Evolutionary conservation across 345 rosid genomes (phyloP), one percentile per base, ranked within the genome.

Genomic region (Populus pruinosa): DNA sequence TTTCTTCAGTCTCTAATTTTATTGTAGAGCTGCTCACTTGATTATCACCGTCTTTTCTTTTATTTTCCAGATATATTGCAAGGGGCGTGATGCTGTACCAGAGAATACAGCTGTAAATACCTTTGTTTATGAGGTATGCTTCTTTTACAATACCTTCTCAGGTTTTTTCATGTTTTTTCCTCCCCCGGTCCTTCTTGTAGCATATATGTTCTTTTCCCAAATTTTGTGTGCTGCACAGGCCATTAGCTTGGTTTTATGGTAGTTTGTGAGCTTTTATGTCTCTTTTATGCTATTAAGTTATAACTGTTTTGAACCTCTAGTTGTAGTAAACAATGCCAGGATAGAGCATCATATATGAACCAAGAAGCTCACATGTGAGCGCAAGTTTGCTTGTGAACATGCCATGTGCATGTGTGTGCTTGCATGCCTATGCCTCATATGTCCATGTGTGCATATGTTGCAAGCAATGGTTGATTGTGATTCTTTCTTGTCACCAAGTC

Each of bases 81-180:
- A 74, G 80, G 99, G 99, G 63, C 92, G 97, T 72, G 96, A 90
- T 88, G 78, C 97, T 79, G 98, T 90, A 80, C 99, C 99, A 33
- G 94, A 88, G 73, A 92, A 92, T 82, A 86, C 84, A 76, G 88
- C 93, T 83, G 98, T 96, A 70, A 96, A 96, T 90, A 79, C 81
- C 67, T 96, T 96, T 67, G 91, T 94, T 65, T 86, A 86, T 65
- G 97, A 96, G 97, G 99, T 96, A 85, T 83, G 72, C 73, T 69
- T 80, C 75, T 82, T 43, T 21, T 17, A n/a, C 5, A 33, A 47
- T 41, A 50, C 27, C 44, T 35, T 63, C 47, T 33, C 3, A 3
- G 20, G n/a, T 13, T 44, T 62, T 27, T 10, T 17, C 67, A 12
- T 64, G 71, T 41, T 16, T 55, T 49, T 25, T 66, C 76, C 70